Evolutionary conservation across 2,329 filamentous ascomycete species (phyloP).

Genomic region (Fusarium sulawesiense): DNA sequence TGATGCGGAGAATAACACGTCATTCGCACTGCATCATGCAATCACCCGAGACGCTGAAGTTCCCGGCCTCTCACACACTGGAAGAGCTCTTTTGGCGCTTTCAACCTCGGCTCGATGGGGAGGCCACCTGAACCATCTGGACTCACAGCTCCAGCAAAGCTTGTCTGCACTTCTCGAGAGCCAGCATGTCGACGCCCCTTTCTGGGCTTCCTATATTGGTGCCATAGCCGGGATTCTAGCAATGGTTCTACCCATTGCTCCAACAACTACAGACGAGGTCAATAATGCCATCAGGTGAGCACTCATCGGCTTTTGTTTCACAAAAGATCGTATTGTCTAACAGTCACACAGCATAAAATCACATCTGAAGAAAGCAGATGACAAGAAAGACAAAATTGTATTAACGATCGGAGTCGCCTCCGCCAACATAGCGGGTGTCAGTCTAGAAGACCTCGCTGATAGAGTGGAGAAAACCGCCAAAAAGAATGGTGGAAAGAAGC

Average conservation of each 20-base stretch:
- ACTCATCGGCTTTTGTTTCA: neutral
- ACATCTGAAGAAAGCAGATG: constrained; percentile 44
- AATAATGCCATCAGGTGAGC: constrained; percentile 55
- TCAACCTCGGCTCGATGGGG: constrained; percentile 81
- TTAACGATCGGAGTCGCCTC: constrained; percentile 52
- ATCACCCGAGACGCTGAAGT: constrained; percentile 74
- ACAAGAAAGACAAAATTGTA: constrained; percentile 53
- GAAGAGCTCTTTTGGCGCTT: constrained; percentile 77
- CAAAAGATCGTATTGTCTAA: constrained; percentile 23
- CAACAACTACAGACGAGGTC: constrained; percentile 52
- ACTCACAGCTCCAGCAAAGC: constrained; percentile 57
- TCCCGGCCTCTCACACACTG: constrained; percentile 79
- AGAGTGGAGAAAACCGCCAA: constrained; percentile 52
- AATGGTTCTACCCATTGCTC: constrained; percentile 56
- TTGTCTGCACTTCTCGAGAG: constrained; percentile 57
- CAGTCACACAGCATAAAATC: constrained; percentile 48
- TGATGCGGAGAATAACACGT: constrained; percentile 66
- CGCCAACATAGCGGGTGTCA: constrained; percentile 47
- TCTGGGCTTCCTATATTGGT: constrained; percentile 67
- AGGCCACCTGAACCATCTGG: constrained; percentile 64
- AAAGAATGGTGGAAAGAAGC: constrained; percentile 47
- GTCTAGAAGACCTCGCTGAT: constrained; percentile 50
- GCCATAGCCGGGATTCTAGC: constrained; percentile 59
- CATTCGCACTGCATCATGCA: constrained; percentile 77
- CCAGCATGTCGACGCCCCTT: constrained; percentile 54